Evolutionary conservation across 2,329 filamentous ascomycete genomes (phyloP).

Genomic region (Coleophoma cylindrospora): DNA sequence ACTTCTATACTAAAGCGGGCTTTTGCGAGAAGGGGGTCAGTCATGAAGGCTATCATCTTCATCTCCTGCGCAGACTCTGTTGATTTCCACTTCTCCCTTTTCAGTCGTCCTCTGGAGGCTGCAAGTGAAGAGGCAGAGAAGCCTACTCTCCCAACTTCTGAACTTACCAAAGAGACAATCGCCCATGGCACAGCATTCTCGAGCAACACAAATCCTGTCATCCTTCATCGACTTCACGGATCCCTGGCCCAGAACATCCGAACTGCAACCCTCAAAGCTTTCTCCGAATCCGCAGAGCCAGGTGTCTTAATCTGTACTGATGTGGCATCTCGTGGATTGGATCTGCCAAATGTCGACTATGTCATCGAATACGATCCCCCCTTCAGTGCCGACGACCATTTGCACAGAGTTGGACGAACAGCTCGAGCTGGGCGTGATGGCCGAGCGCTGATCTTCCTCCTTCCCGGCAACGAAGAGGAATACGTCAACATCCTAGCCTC

Average conservation of each 20-base stretch:
- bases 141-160: conserved; percentile 22
- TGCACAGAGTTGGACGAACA: conserved; percentile 91
- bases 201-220: conserved; percentile 70
- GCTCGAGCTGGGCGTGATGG: conserved; percentile 88
- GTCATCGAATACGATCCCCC: conserved; percentile 96
- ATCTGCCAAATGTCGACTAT: conserved; percentile 90
- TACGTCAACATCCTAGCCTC: conserved; percentile 61
- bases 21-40: conserved; percentile 81
- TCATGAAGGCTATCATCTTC: conserved; percentile 97
- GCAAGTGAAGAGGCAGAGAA: conserved; percentile 19
- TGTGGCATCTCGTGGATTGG: conserved; percentile 90
- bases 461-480: conserved; percentile 86
- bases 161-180: conserved; percentile 53
- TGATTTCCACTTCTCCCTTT: conserved; percentile 89
- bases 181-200: conserved; percentile 68
- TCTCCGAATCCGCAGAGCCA: conserved; percentile 67
- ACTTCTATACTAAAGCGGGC: conserved; percentile 79
- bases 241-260: conserved; percentile 84
- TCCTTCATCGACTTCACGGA: conserved; percentile 83
- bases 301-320: conserved; percentile 90
- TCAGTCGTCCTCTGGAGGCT: conserved; percentile 37
- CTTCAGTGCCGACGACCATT: conserved; percentile 87
- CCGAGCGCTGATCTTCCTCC: conserved; percentile 81
- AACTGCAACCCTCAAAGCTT: conserved; percentile 79
- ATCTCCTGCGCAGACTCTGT: conserved; percentile 96